phyloP scores from a whole-genome alignment of 306 rosid species.

The Glycine soja region DNA sequence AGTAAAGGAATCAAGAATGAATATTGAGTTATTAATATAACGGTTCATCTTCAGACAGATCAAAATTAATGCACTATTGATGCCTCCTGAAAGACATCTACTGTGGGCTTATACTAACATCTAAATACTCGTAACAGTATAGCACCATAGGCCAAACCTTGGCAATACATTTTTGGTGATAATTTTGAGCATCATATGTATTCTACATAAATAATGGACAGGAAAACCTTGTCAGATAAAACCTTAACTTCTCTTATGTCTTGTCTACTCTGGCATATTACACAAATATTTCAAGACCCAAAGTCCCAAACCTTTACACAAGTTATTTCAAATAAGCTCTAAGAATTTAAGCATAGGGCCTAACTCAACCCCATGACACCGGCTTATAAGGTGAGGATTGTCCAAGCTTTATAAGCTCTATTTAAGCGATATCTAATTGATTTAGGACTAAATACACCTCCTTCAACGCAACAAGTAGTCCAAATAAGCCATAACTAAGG shows the following conservation, averaged over 20 bases:
- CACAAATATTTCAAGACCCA: neutral
- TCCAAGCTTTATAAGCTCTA: no score
- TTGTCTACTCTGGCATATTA: neutral
- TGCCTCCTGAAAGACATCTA: constrained; percentile 4
- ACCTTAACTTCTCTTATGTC: neutral
- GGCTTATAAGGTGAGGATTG: no score
- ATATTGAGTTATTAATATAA: neutral
- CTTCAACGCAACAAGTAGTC: neutral
- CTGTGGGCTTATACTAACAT: neutral
- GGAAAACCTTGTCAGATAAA: neutral
- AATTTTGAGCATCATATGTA: constrained; percentile 7
- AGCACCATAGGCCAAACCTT: neutral
- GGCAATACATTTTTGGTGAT: neutral
- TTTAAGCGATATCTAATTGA: neutral
- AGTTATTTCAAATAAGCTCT: neutral
- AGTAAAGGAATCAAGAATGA: constrained; percentile 30
- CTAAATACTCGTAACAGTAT: neutral
- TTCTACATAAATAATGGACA: neutral
- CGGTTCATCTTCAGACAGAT: neutral
- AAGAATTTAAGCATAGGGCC: no score
- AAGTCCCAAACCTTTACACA: neutral
- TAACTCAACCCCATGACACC: no score
- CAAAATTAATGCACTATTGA: constrained; percentile 1
- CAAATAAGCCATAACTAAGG: neutral
- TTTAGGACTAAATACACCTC: neutral